Evolutionary conservation across 202 grass and related monocot species (phyloP).

Genomic region (Zoysia matrella): DNA sequence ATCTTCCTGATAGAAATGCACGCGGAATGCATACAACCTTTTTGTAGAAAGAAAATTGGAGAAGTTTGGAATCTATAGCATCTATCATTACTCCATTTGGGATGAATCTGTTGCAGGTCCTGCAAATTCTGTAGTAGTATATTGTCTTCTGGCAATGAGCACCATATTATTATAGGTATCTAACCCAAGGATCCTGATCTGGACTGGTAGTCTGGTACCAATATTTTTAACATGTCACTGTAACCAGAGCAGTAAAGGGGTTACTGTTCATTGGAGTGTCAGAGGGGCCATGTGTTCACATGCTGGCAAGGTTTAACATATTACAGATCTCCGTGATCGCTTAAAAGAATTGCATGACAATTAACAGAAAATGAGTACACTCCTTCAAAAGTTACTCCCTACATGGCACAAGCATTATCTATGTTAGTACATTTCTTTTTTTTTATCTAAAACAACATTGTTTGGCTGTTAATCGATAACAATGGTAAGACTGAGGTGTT

Average conservation of each 20-base stretch:
- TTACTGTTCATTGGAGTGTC: constrained; percentile 45
- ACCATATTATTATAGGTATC: constrained; percentile 20
- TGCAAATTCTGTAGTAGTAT: background rate
- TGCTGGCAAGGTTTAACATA: constrained; percentile 37
- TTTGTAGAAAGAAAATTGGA: constrained; percentile 23
- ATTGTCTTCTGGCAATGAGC: background rate
- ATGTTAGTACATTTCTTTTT: background rate
- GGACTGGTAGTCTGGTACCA: constrained; percentile 6
- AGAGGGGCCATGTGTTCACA: constrained; percentile 48
- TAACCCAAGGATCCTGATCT: constrained; percentile 29
- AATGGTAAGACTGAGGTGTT: background rate
- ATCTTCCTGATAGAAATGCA: background rate
- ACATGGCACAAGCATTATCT: background rate
- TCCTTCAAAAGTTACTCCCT: background rate
- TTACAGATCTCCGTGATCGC: constrained; percentile 7
- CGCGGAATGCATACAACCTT: too few species aligned
- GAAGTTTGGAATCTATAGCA: constrained; percentile 26
- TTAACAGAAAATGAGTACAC: constrained; percentile 2
- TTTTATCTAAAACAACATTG: background rate
- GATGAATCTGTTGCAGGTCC: constrained; percentile 19
- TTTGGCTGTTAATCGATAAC: background rate
- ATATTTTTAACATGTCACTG: constrained; percentile 36
- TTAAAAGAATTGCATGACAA: constrained; percentile 4
- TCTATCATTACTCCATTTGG: constrained; percentile 22
- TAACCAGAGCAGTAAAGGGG: constrained; percentile 29